Evolutionary conservation across 495 filamentous ascomycete genomes (phyloP).

Genomic region (Lasiosphaeris hirsuta): DNA sequence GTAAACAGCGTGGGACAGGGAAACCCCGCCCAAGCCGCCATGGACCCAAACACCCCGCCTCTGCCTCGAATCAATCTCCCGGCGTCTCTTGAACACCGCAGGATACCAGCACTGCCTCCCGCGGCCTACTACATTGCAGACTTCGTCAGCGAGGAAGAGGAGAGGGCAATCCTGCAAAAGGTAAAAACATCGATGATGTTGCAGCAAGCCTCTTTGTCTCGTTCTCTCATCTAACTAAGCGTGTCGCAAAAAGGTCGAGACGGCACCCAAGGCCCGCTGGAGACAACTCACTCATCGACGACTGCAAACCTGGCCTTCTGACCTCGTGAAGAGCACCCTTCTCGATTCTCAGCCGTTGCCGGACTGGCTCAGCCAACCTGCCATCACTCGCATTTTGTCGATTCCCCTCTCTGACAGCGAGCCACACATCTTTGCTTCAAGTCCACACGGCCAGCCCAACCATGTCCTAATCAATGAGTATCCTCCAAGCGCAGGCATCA

Average conservation of each 20-base stretch:
- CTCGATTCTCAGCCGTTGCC: constrained; percentile 67
- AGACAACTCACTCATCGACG: constrained; percentile 78
- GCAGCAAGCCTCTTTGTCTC: not conserved
- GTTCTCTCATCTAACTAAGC: constrained; percentile 18
- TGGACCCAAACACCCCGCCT: constrained; percentile 1
- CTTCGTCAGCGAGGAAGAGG: constrained; percentile 78
- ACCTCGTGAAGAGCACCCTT: constrained; percentile 71
- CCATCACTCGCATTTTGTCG: constrained; percentile 63
- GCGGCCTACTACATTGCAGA: constrained; percentile 82
- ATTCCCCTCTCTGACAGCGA: constrained; percentile 37
- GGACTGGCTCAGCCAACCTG: constrained; percentile 67
- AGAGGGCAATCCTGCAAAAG: constrained; percentile 66
- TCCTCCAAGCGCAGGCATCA: constrained; percentile 80
- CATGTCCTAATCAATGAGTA: constrained; percentile 96
- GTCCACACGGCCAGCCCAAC: constrained; percentile 76
- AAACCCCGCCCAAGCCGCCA: constrained; percentile 9
- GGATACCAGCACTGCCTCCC: constrained; percentile 58
- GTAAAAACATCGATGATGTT: constrained; percentile 34
- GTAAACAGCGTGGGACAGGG: no score
- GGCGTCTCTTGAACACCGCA: constrained; percentile 46
- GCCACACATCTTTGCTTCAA: constrained; percentile 58
- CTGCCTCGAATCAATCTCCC: constrained; percentile 27
- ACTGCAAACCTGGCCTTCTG: constrained; percentile 85
- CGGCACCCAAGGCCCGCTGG: constrained; percentile 76
- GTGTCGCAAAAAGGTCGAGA: constrained; percentile 38